These are phyloP conservation scores for Tulasnella sp. DNA, from an alignment of 768 basidiomycete genomes.

Conservation along the genomic window DNA sequence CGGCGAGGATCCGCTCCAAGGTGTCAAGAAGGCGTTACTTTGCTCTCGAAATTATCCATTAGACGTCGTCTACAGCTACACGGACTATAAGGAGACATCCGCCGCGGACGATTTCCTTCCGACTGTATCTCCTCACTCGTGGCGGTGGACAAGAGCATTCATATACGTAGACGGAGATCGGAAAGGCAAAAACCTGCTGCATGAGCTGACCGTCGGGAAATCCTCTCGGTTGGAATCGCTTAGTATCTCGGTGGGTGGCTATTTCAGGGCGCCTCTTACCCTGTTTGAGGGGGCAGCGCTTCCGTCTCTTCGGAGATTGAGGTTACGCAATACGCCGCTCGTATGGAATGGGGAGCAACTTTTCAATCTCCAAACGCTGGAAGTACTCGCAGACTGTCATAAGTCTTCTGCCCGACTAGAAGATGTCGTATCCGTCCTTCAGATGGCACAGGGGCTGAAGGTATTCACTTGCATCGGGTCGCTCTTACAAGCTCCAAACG, in stretches of 20 bases:
- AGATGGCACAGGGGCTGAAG: too few relatives aligned
- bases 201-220: neutral
- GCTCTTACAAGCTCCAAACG: too few relatives aligned
- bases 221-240: neutral
- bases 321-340: neutral
- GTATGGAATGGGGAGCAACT: neutral
- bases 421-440: neutral
- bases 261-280: neutral
- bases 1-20: neutral
- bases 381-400: neutral
- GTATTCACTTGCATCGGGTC: too few relatives aligned
- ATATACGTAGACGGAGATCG: accelerated
- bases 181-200: neutral
- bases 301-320: neutral
- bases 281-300: neutral
- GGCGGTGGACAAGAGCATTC: neutral
- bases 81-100: neutral
- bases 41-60: neutral
- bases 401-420: too few relatives aligned
- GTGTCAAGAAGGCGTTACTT: neutral
- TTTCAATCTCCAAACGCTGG: neutral
- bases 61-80: neutral
- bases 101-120: neutral
- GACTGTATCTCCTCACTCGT: neutral
- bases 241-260: neutral